Evolutionary conservation across 768 basidiomycete genomes (phyloP), one percentile per base, ranked within the genome.

Genomic region (Boletus bicolor): DNA sequence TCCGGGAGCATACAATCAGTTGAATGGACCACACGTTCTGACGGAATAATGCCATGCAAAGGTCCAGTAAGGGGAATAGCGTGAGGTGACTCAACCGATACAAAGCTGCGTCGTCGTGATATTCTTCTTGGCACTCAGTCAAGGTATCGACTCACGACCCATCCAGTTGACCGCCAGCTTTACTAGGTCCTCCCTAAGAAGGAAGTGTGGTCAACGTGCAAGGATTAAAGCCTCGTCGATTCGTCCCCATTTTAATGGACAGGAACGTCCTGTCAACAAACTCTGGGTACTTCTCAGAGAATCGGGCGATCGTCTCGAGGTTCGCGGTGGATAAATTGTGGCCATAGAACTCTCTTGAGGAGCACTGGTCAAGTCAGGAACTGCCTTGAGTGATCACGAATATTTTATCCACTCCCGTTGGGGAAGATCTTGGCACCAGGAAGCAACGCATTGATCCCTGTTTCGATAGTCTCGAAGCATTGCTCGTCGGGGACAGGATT

Each of bases 391-490:
- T 2, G 32, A 30, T 24, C 52, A 19, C 4, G 9, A 5, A 19
- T 7, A 21, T 28, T 4, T 9, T 28, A 24, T 71, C 11, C 58
- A 76, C 82, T 79, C 62, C 75, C 78, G 61, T 83, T 83, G 59
- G 85, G 56, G 46, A 82, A 58, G 63, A 80, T 76, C 64, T 82
- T 82, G 34, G 67, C 69, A 15, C 76, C 79, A 0, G 71, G 58
- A 1, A 78, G 77, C 35, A 79, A 62, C 0, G 72, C 67, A 37
- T 77, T 73, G 54, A 81, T 62, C 6, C 76, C 77, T 11, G 77
- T 77, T 64, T 81, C 82, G 72, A 88, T 85, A 2, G 82, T 73
- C 21, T 78, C 81, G 57, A 89, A 86, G 9, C 79, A 80, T 35
- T 82, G 76, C 51, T 83, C 83, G 53, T 88, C 85, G 2, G 81